Evolutionary conservation across 805 yeast species (phyloP).

Genomic region (Wickerhamomyces bovis): DNA sequence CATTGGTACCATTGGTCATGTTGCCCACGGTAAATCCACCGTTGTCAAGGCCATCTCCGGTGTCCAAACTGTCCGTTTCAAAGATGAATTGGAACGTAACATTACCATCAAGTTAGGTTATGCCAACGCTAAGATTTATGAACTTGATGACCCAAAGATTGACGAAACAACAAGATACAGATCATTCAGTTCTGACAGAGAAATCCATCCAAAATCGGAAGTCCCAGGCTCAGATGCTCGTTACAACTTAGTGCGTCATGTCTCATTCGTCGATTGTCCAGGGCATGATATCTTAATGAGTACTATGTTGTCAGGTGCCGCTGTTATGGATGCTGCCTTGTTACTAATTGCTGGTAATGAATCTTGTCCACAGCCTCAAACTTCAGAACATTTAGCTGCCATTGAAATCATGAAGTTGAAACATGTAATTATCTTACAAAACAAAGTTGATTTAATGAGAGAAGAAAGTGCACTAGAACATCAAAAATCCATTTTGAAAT

Average conservation of each 20-base stretch:
- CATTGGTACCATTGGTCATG: slow-evolving; percentile 96
- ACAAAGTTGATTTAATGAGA: slow-evolving; percentile 97
- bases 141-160: slow-evolving; percentile 77
- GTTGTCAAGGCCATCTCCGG: slow-evolving; percentile 96
- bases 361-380: slow-evolving; percentile 99
- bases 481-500: slow-evolving; percentile 84
- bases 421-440: slow-evolving; percentile 93
- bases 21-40: slow-evolving; percentile 92
- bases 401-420: slow-evolving; percentile 98
- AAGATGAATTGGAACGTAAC: slow-evolving; percentile 97
- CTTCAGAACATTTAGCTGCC: slow-evolving; percentile 98
- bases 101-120: slow-evolving; percentile 98
- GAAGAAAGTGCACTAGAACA: slow-evolving; percentile 96
- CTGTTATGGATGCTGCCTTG: slow-evolving; percentile 99
- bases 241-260: slow-evolving; percentile 89
- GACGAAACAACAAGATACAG: slow-evolving; percentile 94
- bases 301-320: slow-evolving; percentile 99
- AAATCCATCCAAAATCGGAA: slow-evolving; percentile 88
- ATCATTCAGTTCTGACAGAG: slow-evolving; percentile 92
- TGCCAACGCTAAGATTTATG: slow-evolving; percentile 97
- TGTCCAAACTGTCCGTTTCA: slow-evolving; percentile 98
- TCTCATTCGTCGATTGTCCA: slow-evolving; percentile 98
- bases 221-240: slow-evolving; percentile 86
- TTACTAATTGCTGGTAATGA: slow-evolving; percentile 96
- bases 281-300: slow-evolving; percentile 99